A percentile compares a stretch with the other conserved stretches of the same genome.
Conservation (phyloP, 2,329 filamentous ascomycete species). For the Aspergillus arachidicola region DNA sequence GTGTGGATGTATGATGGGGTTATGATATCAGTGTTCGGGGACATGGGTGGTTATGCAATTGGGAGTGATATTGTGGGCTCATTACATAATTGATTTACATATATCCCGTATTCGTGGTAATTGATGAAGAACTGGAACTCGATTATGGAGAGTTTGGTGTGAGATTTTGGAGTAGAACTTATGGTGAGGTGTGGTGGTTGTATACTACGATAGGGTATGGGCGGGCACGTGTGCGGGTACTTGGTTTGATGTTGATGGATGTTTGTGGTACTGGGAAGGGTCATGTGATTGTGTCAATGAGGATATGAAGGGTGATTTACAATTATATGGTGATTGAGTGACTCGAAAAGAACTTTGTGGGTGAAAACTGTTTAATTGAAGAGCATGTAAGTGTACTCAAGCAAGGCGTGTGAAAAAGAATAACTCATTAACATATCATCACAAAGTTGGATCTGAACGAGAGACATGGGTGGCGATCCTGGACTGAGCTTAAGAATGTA, state of each 20-base stretch:
- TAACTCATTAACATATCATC: background rate
- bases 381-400: background rate
- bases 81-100: background rate
- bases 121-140: no score
- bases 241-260: no score
- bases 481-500: background rate
- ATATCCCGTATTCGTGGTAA: no score
- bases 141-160: no score
- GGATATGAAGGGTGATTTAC: no score
- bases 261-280: no score
- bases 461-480: background rate
- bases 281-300: no score
- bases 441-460: background rate
- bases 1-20: slow-evolving; percentile 8
- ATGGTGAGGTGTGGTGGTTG: no score
- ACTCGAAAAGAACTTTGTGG: no score
- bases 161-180: no score
- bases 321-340: no score
- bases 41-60: background rate
- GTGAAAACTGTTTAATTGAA: background rate
- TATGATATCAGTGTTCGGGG: slow-evolving; percentile 16
- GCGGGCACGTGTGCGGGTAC: background rate
- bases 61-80: no score
- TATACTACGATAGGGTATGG: background rate
- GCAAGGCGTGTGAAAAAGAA: background rate